A percentile compares a stretch with the other conserved stretches of the same genome.
phyloP scores from a whole-genome alignment of 2,329 filamentous ascomycete genomes.

The Aureobasidium pullulans region DNA sequence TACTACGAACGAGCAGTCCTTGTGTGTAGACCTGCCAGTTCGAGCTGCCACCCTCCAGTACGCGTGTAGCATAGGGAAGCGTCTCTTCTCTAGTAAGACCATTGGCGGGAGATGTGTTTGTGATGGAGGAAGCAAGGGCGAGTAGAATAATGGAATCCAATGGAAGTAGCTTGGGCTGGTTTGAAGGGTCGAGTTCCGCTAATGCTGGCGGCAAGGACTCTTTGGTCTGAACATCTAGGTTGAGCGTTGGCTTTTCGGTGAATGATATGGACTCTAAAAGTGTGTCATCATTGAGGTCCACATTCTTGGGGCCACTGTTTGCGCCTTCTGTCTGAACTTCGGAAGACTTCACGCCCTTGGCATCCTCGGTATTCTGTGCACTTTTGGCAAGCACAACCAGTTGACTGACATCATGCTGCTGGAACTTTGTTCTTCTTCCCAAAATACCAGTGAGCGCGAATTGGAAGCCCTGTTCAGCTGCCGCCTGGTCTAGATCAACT shows the following conservation, averaged over 20 bases:
- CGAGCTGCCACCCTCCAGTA: conserved; percentile 78
- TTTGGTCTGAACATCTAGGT: conserved; percentile 36
- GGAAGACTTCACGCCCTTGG: not conserved
- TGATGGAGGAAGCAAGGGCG: conserved; percentile 71
- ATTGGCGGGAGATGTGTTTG: conserved; percentile 78
- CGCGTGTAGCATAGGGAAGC: conserved; percentile 79
- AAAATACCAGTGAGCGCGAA: conserved; percentile 81
- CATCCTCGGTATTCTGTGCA: conserved; percentile 23
- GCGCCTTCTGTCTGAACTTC: conserved; percentile 3
- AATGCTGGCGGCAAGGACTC: conserved; percentile 54
- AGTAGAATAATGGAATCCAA: conserved; percentile 87
- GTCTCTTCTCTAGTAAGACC: conserved; percentile 90
- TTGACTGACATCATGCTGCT: conserved; percentile 75
- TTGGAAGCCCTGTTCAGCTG: conserved; percentile 59
- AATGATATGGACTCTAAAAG: conserved; percentile 84
- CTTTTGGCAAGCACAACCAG: conserved; percentile 86
- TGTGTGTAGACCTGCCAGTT: conserved; percentile 99
- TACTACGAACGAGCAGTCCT: conserved; percentile 77
- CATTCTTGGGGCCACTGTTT: conserved; percentile 38
- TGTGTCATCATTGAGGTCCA: conserved; percentile 87
- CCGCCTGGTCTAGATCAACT: conserved; percentile 62
- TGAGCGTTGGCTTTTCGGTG: conserved; percentile 41
- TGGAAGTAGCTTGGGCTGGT: conserved; percentile 74
- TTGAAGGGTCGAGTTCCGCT: conserved; percentile 60
- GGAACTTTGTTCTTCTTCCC: conserved; percentile 76